phyloP scores from a whole-genome alignment of 169 alveolate genomes.

The Plasmodium malariae region DNA sequence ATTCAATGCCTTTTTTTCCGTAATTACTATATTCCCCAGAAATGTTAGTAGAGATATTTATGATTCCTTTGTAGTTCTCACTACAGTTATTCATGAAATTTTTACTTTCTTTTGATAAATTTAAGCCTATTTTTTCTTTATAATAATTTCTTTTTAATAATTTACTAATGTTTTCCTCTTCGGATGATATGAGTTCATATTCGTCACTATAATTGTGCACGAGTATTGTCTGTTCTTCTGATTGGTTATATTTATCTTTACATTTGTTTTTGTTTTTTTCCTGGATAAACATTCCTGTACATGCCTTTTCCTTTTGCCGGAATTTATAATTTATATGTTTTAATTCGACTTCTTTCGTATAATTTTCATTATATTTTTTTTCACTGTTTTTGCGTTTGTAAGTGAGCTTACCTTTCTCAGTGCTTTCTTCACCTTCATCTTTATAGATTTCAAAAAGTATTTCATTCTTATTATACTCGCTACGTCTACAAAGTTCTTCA shows the following conservation, averaged over 20 bases:
- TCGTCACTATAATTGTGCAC: background rate
- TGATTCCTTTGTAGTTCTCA: too few relatives aligned
- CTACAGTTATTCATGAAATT: background rate
- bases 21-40: conserved; percentile 1
- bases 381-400: conserved; percentile 13
- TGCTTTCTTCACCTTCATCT: conserved; percentile 2
- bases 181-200: background rate
- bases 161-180: conserved; percentile 4
- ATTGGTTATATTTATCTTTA: background rate
- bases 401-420: background rate
- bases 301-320: background rate
- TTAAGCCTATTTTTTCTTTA: background rate
- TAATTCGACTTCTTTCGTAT: background rate
- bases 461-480: conserved; percentile 12
- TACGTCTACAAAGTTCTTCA: background rate
- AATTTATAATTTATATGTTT: background rate
- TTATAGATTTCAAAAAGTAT: too few relatives aligned
- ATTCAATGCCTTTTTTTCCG: background rate
- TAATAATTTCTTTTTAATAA: background rate
- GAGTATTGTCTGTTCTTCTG: background rate
- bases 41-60: too few relatives aligned
- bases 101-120: conserved; percentile 2
- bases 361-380: conserved; percentile 22
- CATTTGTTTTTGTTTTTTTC: background rate
- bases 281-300: background rate